Conservation (phyloP, 2,329 filamentous ascomycete genomes). For the Neopestalotiopsis clavispora region DNA sequence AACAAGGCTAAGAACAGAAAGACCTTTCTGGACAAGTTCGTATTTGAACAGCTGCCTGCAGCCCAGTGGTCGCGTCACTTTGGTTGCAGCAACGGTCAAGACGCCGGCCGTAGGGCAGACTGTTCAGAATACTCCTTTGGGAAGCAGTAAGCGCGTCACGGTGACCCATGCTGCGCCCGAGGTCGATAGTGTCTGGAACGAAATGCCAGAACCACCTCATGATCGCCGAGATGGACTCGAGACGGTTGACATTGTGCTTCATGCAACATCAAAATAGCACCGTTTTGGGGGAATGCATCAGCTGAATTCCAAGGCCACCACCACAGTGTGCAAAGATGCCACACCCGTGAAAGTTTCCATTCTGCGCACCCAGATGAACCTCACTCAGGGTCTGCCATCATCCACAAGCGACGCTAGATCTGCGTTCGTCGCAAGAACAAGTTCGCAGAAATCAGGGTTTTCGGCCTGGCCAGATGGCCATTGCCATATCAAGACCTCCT, state of each 20-base stretch:
- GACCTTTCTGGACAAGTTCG: constrained; percentile 6
- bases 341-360: not conserved
- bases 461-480: not conserved
- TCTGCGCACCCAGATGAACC: not conserved
- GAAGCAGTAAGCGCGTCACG: constrained; percentile 10
- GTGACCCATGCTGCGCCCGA: not conserved
- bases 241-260: not conserved
- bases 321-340: not conserved
- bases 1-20: not conserved
- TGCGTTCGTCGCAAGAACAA: not conserved
- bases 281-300: not conserved
- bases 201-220: not conserved
- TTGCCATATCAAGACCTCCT: not conserved
- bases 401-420: not conserved
- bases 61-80: not conserved
- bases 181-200: not conserved
- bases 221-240: not conserved
- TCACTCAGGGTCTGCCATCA: not conserved
- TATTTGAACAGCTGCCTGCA: not conserved
- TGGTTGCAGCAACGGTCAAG: not conserved
- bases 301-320: not conserved
- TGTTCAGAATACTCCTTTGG: constrained; percentile 7
- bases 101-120: not conserved
- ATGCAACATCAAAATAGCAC: not conserved
- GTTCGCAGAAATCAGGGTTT: not conserved